These are phyloP conservation scores for Phialemonium atrogriseum DNA, from an alignment of 2,329 filamentous ascomycete species.

Conservation along the genomic window DNA sequence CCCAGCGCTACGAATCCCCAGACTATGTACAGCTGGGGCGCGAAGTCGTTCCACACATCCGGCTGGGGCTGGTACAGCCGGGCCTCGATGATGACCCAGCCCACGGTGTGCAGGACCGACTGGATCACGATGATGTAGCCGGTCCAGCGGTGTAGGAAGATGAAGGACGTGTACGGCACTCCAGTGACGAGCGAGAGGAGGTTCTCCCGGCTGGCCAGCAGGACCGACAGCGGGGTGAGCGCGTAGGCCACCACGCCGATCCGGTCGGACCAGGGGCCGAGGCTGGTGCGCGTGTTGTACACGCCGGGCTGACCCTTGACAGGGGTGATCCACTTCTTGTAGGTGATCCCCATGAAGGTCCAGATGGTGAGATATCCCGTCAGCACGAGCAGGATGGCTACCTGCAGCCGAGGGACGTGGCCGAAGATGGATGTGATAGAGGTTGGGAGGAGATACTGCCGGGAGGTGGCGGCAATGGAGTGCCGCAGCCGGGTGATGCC, in stretches of 20 bases:
- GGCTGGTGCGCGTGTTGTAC: slow-evolving; percentile 55
- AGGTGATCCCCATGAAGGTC: slow-evolving; percentile 60
- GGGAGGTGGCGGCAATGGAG: slow-evolving; percentile 30
- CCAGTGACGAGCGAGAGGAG: slow-evolving; percentile 63
- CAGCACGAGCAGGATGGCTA: slow-evolving; percentile 51
- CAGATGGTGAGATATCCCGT: slow-evolving; percentile 57
- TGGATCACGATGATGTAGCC: slow-evolving; percentile 67
- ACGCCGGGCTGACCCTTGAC: slow-evolving; percentile 45
- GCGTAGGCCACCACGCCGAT: slow-evolving; percentile 66
- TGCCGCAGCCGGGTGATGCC: slow-evolving; percentile 20
- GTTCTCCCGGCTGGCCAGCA: slow-evolving; percentile 61
- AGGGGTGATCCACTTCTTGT: slow-evolving; percentile 62
- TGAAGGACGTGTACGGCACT: slow-evolving; percentile 68
- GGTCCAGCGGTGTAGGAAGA: slow-evolving; percentile 70
- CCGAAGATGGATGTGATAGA: slow-evolving; percentile 52
- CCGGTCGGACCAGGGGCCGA: slow-evolving; percentile 63
- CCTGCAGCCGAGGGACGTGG: slow-evolving; percentile 58
- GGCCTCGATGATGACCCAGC: slow-evolving; percentile 60
- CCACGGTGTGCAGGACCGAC: slow-evolving; percentile 59
- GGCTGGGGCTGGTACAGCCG: slow-evolving; percentile 67
- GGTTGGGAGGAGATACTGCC: slow-evolving; percentile 54
- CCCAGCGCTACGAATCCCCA: slow-evolving; percentile 65
- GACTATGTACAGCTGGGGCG: slow-evolving; percentile 59
- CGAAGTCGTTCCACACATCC: slow-evolving; percentile 43
- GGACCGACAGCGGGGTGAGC: slow-evolving; percentile 60